A percentile compares a stretch with the other conserved stretches of the same genome.
These are phyloP conservation scores for Trichoderma sp. DNA, from an alignment of 2,329 filamentous ascomycete species.

Conservation along the genomic window DNA sequence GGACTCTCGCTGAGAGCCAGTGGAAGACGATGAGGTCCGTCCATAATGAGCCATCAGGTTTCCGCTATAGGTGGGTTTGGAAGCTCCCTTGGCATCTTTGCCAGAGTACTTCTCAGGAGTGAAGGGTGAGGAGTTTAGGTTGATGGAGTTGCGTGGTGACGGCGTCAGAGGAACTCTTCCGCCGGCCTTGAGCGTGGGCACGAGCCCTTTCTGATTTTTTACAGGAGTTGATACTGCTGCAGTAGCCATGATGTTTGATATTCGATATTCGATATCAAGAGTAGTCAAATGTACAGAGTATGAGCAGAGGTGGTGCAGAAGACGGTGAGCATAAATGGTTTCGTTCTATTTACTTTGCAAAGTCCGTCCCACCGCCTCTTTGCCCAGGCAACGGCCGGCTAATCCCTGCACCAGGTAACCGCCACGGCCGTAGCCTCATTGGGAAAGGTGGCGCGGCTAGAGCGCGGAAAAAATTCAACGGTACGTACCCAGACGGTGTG, in stretches of 20 bases:
- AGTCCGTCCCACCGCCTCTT: conserved; percentile 31
- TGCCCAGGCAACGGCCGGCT: conserved; percentile 38
- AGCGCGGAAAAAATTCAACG: neutral
- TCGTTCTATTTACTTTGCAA: conserved; percentile 47
- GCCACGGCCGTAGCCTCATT: neutral
- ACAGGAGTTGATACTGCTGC: conserved; percentile 80
- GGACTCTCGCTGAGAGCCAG: conserved; percentile 68
- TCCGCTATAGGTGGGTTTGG: conserved; percentile 75
- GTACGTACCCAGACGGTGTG: conserved; percentile 18
- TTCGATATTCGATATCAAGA: conserved; percentile 19
- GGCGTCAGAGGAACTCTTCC: conserved; percentile 93
- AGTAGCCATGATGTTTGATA: conserved; percentile 64
- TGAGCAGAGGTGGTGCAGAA: conserved; percentile 23
- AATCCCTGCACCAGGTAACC: conserved; percentile 14
- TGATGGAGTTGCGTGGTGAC: conserved; percentile 68
- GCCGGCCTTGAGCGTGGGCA: conserved; percentile 88
- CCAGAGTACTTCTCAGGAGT: conserved; percentile 63
- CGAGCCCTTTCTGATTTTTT: conserved; percentile 92
- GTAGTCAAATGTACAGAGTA: neutral
- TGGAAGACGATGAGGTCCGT: conserved; percentile 62
- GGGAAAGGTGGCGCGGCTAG: neutral
- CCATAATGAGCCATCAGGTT: conserved; percentile 78
- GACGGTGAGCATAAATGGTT: conserved; percentile 22
- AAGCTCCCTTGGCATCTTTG: conserved; percentile 50
- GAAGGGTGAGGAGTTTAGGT: conserved; percentile 68